Percentiles rank a stretch among this genome's conserved stretches.
These are phyloP conservation scores for Gentiana straminea DNA, from an alignment of 257 asterid genomes.

Conservation along the genomic window DNA sequence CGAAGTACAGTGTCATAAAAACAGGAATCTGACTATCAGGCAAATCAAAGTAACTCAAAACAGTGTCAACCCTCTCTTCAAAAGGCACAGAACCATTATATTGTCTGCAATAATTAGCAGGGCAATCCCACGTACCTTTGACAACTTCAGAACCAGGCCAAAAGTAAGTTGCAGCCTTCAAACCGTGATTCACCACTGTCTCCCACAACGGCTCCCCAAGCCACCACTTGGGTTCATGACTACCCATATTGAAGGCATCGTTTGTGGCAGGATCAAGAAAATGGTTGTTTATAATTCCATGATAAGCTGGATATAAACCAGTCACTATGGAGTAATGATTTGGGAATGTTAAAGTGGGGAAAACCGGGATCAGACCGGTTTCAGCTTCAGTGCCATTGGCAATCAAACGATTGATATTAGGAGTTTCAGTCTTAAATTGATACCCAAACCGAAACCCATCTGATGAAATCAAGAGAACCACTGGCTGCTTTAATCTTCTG, in stretches of 20 bases:
- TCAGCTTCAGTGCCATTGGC: slow-evolving; percentile 58
- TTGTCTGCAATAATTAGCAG: slow-evolving; percentile 27
- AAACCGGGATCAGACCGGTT: slow-evolving; percentile 55
- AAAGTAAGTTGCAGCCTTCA: slow-evolving; percentile 59
- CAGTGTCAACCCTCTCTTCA: slow-evolving; percentile 56
- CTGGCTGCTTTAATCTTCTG: slow-evolving; percentile 42
- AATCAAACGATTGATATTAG: slow-evolving; percentile 40
- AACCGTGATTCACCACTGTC: slow-evolving; percentile 47
- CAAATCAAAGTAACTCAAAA: slow-evolving; percentile 54
- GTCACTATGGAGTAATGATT: slow-evolving; percentile 71
- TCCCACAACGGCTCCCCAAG: slow-evolving; percentile 77
- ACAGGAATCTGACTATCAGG: slow-evolving; percentile 44
- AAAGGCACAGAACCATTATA: slow-evolving; percentile 57
- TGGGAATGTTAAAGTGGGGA: slow-evolving; percentile 66
- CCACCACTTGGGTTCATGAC: slow-evolving; percentile 72
- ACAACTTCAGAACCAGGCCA: slow-evolving; percentile 80
- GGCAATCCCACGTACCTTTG: slow-evolving; percentile 57
- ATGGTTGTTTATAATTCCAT: slow-evolving; percentile 54
- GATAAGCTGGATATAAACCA: slow-evolving; percentile 64
- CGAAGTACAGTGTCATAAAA: slow-evolving; percentile 57
- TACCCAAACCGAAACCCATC: slow-evolving; percentile 77
- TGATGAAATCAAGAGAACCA: slow-evolving; percentile 47
- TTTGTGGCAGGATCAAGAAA: slow-evolving; percentile 45
- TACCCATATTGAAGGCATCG: slow-evolving; percentile 41
- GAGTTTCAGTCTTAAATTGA: slow-evolving; percentile 49